These are phyloP conservation scores for Ceriops zippeliana DNA, from an alignment of 345 rosid species.

Conservation along the genomic window DNA sequence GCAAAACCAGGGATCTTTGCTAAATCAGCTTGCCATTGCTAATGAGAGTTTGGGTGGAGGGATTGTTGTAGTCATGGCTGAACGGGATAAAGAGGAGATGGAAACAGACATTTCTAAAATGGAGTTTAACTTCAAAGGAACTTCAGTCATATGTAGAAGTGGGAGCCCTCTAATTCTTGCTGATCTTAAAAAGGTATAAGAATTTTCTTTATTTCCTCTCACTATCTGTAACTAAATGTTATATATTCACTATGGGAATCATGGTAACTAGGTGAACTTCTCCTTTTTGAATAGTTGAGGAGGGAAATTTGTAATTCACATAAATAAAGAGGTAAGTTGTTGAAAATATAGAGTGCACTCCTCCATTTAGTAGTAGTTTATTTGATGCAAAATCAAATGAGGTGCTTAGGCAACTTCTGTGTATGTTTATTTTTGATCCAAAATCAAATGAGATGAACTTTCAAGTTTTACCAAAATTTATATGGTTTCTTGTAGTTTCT, in stretches of 20 bases:
- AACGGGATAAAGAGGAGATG: constrained; percentile 78
- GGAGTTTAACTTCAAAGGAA: constrained; percentile 73
- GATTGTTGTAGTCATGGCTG: constrained; percentile 72
- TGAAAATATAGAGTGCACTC: no score
- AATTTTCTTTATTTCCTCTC: constrained; percentile 1
- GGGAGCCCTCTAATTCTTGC: constrained; percentile 71
- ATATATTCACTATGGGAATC: neutral
- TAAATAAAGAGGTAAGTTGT: no score
- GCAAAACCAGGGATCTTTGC: constrained; percentile 52
- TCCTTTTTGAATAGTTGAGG: no score
- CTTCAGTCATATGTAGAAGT: constrained; percentile 68
- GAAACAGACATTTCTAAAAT: constrained; percentile 72
- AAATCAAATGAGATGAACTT: no score
- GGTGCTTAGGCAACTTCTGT: no score
- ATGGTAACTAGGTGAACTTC: no score
- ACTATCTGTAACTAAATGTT: constrained; percentile 8
- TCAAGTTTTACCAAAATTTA: no score
- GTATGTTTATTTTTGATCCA: no score
- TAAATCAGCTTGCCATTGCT: constrained; percentile 65
- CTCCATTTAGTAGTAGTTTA: no score
- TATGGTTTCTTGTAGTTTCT: neutral
- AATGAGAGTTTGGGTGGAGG: constrained; percentile 81
- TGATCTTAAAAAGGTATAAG: constrained; percentile 59
- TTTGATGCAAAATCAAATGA: no score
- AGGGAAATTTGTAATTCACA: no score